Evolutionary conservation across 1,284 basidiomycete species (phyloP), one percentile per base, ranked within the genome.

Genomic region (Caloboletus firmus): DNA sequence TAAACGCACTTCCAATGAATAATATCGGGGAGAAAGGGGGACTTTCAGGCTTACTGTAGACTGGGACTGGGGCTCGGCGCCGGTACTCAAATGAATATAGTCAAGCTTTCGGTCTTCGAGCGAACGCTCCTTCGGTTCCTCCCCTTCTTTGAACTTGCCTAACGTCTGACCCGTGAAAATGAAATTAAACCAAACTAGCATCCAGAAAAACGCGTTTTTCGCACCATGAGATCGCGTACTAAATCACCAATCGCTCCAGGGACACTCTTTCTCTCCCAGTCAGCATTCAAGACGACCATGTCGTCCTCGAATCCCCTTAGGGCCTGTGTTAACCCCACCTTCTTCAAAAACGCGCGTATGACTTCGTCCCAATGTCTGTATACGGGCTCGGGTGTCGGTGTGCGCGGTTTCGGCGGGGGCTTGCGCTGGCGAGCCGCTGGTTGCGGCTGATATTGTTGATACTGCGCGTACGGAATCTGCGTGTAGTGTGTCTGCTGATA

Each of bases 71-170:
- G 80, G 76, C 56, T 77, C 67, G 3, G 66, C 65, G 18, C 75
- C 79, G 26, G 75, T 71, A 17, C 74, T 72, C 30, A 76, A 65
- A 51, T 80, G 79, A 26, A 84, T 66, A 61, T 86, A 83, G 40
- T 81, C 77, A 0, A 88, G 73, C 63, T 87, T 90, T 41, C 87
- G 79, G 52, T 85, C 80, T 18, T 87, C 84, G 10, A 89, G 64
- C 3, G 76, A 62, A 20, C 66, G 66, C 18, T 74, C 68, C 54
- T 62, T 60, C 10, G 53, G 53, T 46, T 64, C 63, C 54, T 56
- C 60, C 15, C 45, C 64, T 50, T 59, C 57, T 41, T 62, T 68
- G 51, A 49, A 62, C 31, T 67, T 63, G 1, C 64, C 65, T 48
- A 72, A 35, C 17, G 51, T 61, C 63, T 71, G 47, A 46, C 24